These are phyloP conservation scores for Gymnopilus dilepis DNA, from an alignment of 768 basidiomycete genomes.

Conservation along the genomic window DNA sequence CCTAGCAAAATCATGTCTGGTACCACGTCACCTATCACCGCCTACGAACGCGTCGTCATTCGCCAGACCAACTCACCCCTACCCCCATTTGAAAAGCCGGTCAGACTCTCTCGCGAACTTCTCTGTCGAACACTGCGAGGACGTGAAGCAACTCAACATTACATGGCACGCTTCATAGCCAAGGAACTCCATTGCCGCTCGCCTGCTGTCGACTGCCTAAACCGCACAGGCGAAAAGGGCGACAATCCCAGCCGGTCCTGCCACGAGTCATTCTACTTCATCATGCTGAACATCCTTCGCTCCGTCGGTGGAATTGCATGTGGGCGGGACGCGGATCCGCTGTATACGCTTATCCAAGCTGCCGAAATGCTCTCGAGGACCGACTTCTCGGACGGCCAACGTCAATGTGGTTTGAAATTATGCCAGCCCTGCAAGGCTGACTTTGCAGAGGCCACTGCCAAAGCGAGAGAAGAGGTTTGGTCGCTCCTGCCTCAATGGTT, in stretches of 20 bases:
- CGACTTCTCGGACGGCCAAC: conserved; percentile 72
- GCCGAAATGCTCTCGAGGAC: conserved; percentile 73
- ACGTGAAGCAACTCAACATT: conserved; percentile 67
- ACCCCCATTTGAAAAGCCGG: conserved; percentile 19
- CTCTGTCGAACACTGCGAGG: conserved; percentile 58
- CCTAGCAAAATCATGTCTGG: conserved; percentile 72
- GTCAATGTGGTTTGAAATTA: conserved; percentile 47
- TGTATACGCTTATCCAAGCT: conserved; percentile 71
- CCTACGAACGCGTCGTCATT: conserved; percentile 31
- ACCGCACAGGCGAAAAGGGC: conserved; percentile 37
- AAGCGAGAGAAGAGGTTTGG: conserved; percentile 69
- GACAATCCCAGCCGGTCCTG: conserved; percentile 46
- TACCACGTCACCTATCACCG: conserved; percentile 39
- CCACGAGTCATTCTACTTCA: conserved; percentile 74
- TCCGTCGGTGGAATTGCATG: conserved; percentile 72
- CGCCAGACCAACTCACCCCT: conserved; percentile 23
- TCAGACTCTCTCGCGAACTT: conserved; percentile 41
- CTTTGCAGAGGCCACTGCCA: conserved; percentile 53
- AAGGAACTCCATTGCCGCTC: conserved; percentile 54
- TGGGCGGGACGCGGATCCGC: conserved; percentile 76
- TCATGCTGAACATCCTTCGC: conserved; percentile 74
- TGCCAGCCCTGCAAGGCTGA: conserved; percentile 41
- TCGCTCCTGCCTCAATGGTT: conserved; percentile 66
- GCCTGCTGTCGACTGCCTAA: conserved; percentile 54
- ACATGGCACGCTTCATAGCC: conserved; percentile 64